Base-by-base conservation (phyloP, 2,329 filamentous ascomycete species). In the Fusarium redolens region DNA sequence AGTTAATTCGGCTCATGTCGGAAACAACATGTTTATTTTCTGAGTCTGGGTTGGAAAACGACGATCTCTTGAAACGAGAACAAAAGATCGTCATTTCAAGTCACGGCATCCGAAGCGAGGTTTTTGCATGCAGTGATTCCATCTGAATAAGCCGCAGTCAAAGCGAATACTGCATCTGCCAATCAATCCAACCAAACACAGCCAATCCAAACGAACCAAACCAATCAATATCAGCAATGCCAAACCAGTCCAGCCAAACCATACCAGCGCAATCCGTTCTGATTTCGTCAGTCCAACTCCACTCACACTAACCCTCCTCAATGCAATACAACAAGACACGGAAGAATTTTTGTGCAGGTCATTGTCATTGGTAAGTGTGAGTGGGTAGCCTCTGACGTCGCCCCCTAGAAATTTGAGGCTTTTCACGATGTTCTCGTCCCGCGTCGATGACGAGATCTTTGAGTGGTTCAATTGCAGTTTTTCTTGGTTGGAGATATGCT, bases 341-440 rank as follows among this genome's bases (percentile, higher is more conserved):
- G 61, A 65, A 65, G 35, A 47, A 63, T 22, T 57, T 65, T 65
- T 63, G 40, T 44, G 43, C 61, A 47, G 14, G 40, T 9, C 14
- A 4, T 28, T 52, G 33, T 9, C 30, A 51, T 52, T 54, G 50
- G 50, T 4, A 7, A 22, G 60, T 72, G 69, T 72, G 70, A 57
- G 70, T 72, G 70, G 70, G 54, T 38, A 43, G 30, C 1, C 65
- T 73, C 70, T 73, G 71, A 73, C 71, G 71, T 73, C 68, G 65
- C 14, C 25, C 12, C 28, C 28, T 28, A 28, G 40, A 20, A 20
- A 35, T n/a, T 45, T 73, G 71, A 73, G 71, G 71, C 50, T 68
- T 73, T 73, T 73, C 44, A 45, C 71, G 71, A 73, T 73, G 69
- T 41, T 59, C 37, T 64, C 17, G 47, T 43, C 45, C 15, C 47